Conservation (phyloP, 768 basidiomycete species). For the Lactarius quietus region DNA sequence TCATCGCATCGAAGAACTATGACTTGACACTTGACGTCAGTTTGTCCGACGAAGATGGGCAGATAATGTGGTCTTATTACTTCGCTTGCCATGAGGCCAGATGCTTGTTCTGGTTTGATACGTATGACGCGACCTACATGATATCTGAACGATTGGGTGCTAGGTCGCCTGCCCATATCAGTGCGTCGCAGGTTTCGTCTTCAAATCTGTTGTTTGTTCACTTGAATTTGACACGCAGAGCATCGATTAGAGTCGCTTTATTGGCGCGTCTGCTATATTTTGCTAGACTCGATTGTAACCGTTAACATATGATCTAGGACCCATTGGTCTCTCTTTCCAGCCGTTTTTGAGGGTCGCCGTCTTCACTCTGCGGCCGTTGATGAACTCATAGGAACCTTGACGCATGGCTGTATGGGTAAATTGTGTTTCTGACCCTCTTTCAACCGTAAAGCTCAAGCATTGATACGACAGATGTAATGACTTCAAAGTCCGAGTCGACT, state of each 20-base stretch:
- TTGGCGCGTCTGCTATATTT: slow-evolving; percentile 22
- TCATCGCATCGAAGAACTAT: too few species aligned
- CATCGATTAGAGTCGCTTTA: slow-evolving; percentile 13
- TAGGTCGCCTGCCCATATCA: too few species aligned
- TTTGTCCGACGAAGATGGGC: slow-evolving; percentile 33
- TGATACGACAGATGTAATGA: background rate
- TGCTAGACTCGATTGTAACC: slow-evolving; percentile 1
- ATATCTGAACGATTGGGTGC: too few species aligned
- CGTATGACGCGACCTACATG: slow-evolving; percentile 36
- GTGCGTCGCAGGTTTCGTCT: too few species aligned
- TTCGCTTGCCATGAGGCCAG: too few species aligned
- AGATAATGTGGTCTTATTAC: slow-evolving; percentile 36
- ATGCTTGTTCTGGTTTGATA: slow-evolving; percentile 43
- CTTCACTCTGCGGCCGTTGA: slow-evolving; percentile 25
- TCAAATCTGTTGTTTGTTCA: too few species aligned
- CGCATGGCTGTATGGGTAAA: slow-evolving; percentile 35
- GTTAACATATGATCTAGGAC: background rate
- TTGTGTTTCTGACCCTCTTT: background rate
- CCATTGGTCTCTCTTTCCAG: background rate
- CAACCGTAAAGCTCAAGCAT: background rate
- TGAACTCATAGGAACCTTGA: slow-evolving; percentile 32
- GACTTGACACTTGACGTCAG: slow-evolving; percentile 13
- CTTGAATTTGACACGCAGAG: background rate
- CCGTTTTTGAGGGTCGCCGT: slow-evolving; percentile 1
- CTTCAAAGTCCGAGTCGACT: background rate